phyloP scores from a whole-genome alignment of 23 red algal species.

The Gracilaria gracilis region DNA sequence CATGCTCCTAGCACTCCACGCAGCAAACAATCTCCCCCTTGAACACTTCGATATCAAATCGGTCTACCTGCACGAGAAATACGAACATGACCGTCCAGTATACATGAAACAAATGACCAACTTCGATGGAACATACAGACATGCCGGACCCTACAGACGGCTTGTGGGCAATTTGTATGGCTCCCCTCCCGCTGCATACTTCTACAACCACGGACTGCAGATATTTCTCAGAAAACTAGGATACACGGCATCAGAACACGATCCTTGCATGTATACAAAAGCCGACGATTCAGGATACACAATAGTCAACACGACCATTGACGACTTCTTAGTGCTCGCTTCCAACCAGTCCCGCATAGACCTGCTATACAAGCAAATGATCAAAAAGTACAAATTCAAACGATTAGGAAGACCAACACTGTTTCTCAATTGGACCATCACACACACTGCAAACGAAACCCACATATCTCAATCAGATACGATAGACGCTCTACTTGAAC shows the following conservation, averaged over 20 bases:
- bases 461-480: constrained; percentile 19
- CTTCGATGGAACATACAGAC: no score
- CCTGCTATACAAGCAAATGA: neutral
- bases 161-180: constrained; percentile 18
- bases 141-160: neutral
- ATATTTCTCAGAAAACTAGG: neutral
- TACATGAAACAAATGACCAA: no score
- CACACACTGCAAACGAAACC: neutral
- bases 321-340: neutral
- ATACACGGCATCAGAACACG: no score
- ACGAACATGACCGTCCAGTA: no score
- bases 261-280: no score
- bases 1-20: constrained; percentile 18
- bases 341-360: neutral
- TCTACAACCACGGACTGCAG: constrained; percentile 2
- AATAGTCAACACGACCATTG: neutral
- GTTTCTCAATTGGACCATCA: constrained; percentile 37
- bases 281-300: no score
- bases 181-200: constrained; percentile 2
- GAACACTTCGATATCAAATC: no score
- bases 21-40: neutral
- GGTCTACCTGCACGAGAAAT: no score
- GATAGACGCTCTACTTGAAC: constrained; percentile 10
- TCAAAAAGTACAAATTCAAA: constrained; percentile 15
- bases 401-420: constrained; percentile 5